Conservation (phyloP, 441 rosid genomes). For the Pelargonium citronellum region DNA sequence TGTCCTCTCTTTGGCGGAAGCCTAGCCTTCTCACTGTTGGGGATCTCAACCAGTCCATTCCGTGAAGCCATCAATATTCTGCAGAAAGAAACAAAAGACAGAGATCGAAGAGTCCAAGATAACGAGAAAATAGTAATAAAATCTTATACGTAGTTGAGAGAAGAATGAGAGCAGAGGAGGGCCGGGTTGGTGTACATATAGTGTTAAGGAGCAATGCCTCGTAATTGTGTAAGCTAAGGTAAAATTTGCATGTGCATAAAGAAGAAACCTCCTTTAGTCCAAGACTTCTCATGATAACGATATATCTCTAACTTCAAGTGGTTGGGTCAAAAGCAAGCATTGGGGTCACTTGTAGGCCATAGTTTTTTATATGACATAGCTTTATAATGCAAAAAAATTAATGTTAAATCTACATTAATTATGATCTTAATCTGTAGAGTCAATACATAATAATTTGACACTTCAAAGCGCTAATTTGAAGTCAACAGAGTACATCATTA, state of each 20-base stretch:
- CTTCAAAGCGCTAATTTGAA: neutral
- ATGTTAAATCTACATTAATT: neutral
- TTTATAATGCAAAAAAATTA: neutral
- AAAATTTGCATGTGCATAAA: neutral
- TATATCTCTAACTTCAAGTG: neutral
- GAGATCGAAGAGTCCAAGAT: neutral
- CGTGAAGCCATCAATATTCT: neutral
- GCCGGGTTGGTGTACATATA: neutral
- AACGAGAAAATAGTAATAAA: neutral
- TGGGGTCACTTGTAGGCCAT: neutral
- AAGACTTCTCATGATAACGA: neutral
- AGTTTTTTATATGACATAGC: neutral
- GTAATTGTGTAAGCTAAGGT: no score
- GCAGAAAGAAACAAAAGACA: neutral
- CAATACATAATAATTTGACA: slow-evolving; percentile 1
- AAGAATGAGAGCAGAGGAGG: no score
- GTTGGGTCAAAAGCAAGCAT: neutral
- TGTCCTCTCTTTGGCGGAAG: neutral
- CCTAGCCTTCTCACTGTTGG: neutral
- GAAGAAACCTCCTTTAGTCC: neutral
- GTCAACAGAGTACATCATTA: neutral
- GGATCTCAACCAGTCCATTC: neutral
- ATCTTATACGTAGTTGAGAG: neutral
- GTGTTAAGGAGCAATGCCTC: neutral
- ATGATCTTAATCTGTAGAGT: neutral